Evolutionary conservation across 306 rosid species (phyloP), one percentile per base, ranked within the genome.

Genomic region (Datisca glomerata): DNA sequence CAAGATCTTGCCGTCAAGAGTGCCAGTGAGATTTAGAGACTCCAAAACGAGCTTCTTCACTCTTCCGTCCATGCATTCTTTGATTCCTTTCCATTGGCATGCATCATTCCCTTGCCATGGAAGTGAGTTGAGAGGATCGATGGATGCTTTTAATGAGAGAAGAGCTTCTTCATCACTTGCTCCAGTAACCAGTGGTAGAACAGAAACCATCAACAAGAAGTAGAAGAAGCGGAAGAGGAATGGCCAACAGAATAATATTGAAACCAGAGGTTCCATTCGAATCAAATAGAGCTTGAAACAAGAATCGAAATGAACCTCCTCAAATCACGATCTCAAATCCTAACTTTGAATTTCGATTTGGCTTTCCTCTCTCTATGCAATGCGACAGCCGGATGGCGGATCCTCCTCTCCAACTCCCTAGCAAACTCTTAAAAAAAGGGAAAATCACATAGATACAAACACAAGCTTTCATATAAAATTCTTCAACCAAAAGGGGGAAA

Each of bases 41-140:
- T 89, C 98, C 5, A 89, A 59, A 1, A 80, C 95, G 1, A 89
- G 78, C 70, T 89, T 89, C 3, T 77, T 59, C 6, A 84, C 98
- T 18, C 75, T 78, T 6, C 98, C 98, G 24, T 64, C 45, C 51
- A 38, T 56, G 66, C 98, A 89, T 5, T 77, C 84, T 45, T 40
- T 89, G 9, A 89, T 85, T 0, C 98, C 98, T 37, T 21, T 0
- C 98, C 98, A 89, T 1, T 58, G 19, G 68, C 98, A 89, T 16
- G 78, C 68, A 2, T 70, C 58, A 52, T 43, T 43, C 49, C 66
- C 78, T 8, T 19, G 44, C 97, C 98, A 89, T 53, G 70, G 81
- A 47, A 89, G 72, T 13, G 52, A 46, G 68, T 74, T 56, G 8
- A 8, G 45, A 29, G 53, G 57, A 43, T 84, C 95, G n/a, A 89